Percentiles rank a stretch among this genome's conserved stretches.
Conservation (phyloP, 306 rosid species). For the cucumber (Cucumis sativus) region DNA sequence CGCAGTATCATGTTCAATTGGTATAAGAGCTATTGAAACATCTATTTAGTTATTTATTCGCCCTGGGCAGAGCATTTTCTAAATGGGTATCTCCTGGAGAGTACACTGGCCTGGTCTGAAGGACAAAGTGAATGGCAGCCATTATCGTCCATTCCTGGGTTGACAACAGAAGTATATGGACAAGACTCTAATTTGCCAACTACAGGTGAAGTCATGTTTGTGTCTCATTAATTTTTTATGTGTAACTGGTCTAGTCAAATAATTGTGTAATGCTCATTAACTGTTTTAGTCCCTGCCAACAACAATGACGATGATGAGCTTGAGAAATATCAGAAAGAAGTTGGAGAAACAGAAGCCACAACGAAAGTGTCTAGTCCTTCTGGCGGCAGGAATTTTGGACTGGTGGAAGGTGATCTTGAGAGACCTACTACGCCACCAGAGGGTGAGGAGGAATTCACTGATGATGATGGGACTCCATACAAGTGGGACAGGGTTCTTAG, state of each 20-base stretch:
- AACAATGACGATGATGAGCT: conserved; percentile 37
- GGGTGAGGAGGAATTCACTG: conserved; percentile 89
- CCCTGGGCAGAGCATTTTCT: conserved; percentile 70
- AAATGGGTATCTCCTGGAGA: conserved; percentile 57
- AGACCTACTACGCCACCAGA: conserved; percentile 91
- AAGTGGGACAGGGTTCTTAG: conserved; percentile 71
- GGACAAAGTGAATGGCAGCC: conserved; percentile 86
- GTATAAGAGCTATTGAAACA: conserved; percentile 28
- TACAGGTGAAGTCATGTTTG: conserved; percentile 24
- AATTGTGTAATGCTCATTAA: not conserved
- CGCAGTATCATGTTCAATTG: conserved; percentile 37
- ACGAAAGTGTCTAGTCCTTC: conserved; percentile 22
- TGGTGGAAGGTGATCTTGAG: conserved; percentile 32
- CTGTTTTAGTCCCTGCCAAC: conserved; percentile 10
- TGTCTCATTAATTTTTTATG: not conserved
- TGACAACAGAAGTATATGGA: conserved; percentile 28
- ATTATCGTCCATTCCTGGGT: conserved; percentile 51
- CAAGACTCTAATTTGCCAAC: conserved; percentile 23
- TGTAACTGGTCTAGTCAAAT: not conserved
- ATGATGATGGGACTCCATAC: conserved; percentile 86
- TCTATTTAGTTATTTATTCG: conserved; percentile 34
- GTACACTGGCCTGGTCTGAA: conserved; percentile 71
- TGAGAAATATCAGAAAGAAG: conserved; percentile 72
- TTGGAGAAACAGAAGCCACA: conserved; percentile 47
- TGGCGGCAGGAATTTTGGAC: conserved; percentile 6